phyloP scores from a whole-genome alignment of 139 green algal species.

The Tetraselmis striata region DNA sequence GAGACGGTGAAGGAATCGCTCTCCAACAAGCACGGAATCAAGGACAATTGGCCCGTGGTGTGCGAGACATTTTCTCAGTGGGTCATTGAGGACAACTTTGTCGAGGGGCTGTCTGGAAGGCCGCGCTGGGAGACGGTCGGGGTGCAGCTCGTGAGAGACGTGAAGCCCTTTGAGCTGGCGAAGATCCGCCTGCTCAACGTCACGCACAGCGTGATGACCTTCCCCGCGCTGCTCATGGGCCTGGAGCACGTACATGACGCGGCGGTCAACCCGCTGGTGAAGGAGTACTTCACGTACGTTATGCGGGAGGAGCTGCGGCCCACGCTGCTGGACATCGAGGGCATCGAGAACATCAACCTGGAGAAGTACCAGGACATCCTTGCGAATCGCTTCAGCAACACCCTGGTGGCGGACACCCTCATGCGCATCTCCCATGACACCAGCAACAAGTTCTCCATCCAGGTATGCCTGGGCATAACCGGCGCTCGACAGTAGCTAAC shows the following conservation, averaged over 20 bases:
- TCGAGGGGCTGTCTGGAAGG: not conserved
- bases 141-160: not conserved
- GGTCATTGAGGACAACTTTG: conserved; percentile 13
- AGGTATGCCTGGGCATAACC: too few relatives aligned
- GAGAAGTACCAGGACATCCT: conserved; percentile 1
- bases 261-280: not conserved
- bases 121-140: conserved; percentile 9
- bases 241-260: conserved; percentile 6
- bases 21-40: not conserved
- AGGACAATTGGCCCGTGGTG: conserved; percentile 9
- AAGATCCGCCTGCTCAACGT: conserved; percentile 10
- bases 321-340: not conserved
- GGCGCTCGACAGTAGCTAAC: too few relatives aligned
- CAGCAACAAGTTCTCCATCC: conserved; percentile 6
- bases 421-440: conserved; percentile 4
- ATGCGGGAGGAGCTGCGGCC: conserved; percentile 2
- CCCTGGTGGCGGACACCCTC: not conserved
- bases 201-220: conserved; percentile 8
- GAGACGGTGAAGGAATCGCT: not conserved
- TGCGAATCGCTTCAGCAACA: not conserved
- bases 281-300: not conserved
- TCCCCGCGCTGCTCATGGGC: not conserved
- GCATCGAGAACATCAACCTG: conserved; percentile 7
- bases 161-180: conserved; percentile 5
- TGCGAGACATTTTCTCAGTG: conserved; percentile 8